phyloP scores from a whole-genome alignment of 805 yeast species.

The Lachancea kluyveri region DNA sequence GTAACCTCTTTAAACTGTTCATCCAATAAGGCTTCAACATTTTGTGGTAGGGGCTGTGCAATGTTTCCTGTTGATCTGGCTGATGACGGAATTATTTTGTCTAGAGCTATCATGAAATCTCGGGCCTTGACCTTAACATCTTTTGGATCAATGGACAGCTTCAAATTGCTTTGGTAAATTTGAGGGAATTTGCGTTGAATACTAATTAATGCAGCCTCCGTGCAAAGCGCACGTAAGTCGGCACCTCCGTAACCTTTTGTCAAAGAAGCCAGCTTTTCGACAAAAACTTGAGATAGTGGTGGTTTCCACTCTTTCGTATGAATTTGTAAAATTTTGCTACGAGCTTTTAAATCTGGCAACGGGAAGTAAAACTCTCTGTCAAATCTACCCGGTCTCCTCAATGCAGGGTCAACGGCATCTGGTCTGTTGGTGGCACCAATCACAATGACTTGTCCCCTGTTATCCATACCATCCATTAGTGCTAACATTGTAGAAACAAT shows the following conservation, averaged over 20 bases:
- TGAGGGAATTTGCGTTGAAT: conserved; percentile 93
- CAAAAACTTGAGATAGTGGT: conserved; percentile 50
- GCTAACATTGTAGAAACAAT: conserved; percentile 94
- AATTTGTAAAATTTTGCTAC: conserved; percentile 72
- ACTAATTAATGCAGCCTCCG: conserved; percentile 90
- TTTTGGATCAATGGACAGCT: conserved; percentile 64
- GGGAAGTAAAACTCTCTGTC: conserved; percentile 97
- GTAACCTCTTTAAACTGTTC: conserved; percentile 42
- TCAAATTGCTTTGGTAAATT: conserved; percentile 71
- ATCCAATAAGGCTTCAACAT: conserved; percentile 58
- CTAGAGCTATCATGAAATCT: conserved; percentile 82
- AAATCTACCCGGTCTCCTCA: conserved; percentile 94
- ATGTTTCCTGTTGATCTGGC: conserved; percentile 73
- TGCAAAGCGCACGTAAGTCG: conserved; percentile 86
- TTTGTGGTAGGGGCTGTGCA: conserved; percentile 74
- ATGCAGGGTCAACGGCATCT: conserved; percentile 96
- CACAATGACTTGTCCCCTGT: conserved; percentile 95
- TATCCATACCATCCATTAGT: conserved; percentile 98
- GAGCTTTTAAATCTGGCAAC: conserved; percentile 73
- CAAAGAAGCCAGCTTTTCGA: conserved; percentile 61
- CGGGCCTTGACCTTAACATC: conserved; percentile 66
- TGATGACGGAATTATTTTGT: conserved; percentile 86
- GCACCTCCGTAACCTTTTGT: conserved; percentile 99
- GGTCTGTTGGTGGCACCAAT: conserved; percentile 98
- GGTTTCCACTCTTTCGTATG: conserved; percentile 91